These are phyloP conservation scores for Aspergillus intermedius DNA, from an alignment of 2,329 filamentous ascomycete species.

Conservation along the genomic window DNA sequence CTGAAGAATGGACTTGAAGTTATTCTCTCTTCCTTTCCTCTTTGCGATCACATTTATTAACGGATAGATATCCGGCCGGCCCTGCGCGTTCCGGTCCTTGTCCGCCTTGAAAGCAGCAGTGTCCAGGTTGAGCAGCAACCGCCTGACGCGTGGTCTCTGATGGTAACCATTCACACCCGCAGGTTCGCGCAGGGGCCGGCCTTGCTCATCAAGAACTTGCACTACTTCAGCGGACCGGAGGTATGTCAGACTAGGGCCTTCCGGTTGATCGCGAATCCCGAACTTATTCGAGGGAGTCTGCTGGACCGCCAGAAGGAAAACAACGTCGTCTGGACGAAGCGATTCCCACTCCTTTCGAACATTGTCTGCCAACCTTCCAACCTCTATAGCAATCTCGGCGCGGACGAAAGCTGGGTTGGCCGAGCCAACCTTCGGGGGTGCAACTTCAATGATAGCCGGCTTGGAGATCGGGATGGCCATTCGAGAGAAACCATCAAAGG, in stretches of 20 bases:
- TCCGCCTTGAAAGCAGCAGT: constrained; percentile 70
- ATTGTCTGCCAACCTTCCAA: constrained; percentile 68
- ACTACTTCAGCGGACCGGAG: constrained; percentile 80
- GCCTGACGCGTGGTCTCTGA: constrained; percentile 54
- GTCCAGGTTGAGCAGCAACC: constrained; percentile 76
- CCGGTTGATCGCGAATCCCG: constrained; percentile 28
- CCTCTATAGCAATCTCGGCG: constrained; percentile 78
- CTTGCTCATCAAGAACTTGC: constrained; percentile 79
- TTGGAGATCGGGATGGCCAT: constrained; percentile 87
- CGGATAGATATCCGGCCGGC: constrained; percentile 74
- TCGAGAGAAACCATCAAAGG: constrained; percentile 77
- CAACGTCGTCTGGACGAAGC: constrained; percentile 75
- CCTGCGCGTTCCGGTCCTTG: constrained; percentile 56
- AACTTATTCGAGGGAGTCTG: constrained; percentile 37
- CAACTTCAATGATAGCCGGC: constrained; percentile 78
- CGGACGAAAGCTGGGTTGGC: constrained; percentile 75
- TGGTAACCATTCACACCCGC: constrained; percentile 56
- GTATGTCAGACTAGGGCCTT: constrained; percentile 61
- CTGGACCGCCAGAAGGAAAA: constrained; percentile 77
- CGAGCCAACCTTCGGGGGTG: constrained; percentile 75
- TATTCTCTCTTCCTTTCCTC: constrained; percentile 83
- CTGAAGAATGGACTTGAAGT: constrained; percentile 89
- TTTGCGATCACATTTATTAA: constrained; percentile 79
- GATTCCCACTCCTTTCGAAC: constrained; percentile 85
- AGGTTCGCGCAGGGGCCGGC: constrained; percentile 60